Evolutionary conservation across 2,329 filamentous ascomycete species (phyloP).

Genomic region (Hypoxylon sp.): DNA sequence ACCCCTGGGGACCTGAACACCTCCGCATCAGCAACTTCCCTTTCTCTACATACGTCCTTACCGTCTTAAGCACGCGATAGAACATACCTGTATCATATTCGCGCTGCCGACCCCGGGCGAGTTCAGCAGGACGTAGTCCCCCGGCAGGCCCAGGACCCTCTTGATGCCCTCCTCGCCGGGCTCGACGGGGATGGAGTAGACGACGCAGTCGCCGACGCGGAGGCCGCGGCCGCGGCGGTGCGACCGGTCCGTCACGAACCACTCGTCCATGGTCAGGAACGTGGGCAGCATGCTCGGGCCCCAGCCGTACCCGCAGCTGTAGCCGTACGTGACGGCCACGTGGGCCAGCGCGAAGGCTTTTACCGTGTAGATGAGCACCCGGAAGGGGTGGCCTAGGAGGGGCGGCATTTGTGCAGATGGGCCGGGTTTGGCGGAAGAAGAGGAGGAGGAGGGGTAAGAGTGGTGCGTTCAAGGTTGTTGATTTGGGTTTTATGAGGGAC

Average conservation of each 20-base stretch:
- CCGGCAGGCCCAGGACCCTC: slow-evolving; percentile 80
- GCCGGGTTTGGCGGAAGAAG: no score
- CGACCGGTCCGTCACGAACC: slow-evolving; percentile 75
- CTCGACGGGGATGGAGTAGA: slow-evolving; percentile 80
- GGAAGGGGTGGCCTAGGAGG: slow-evolving; percentile 54
- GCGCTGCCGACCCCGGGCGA: slow-evolving; percentile 65
- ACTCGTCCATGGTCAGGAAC: slow-evolving; percentile 75
- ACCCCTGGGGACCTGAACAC: slow-evolving; percentile 80
- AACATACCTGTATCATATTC: slow-evolving; percentile 73
- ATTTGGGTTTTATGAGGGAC: not conserved
- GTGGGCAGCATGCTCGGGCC: slow-evolving; percentile 94
- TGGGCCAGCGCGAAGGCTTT: slow-evolving; percentile 64
- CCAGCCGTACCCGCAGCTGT: slow-evolving; percentile 68
- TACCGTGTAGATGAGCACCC: slow-evolving; percentile 59
- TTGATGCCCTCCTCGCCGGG: slow-evolving; percentile 75
- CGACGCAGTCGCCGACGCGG: slow-evolving; percentile 85
- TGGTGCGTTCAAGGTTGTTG: no score
- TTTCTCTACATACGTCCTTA: not conserved
- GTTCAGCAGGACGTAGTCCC: slow-evolving; percentile 78
- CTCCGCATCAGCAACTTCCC: not conserved
- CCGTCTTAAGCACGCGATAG: not conserved
- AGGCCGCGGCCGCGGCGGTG: slow-evolving; percentile 75
- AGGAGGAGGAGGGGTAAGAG: slow-evolving; percentile 14
- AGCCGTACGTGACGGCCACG: slow-evolving; percentile 70
- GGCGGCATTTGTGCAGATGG: slow-evolving; percentile 32